These are phyloP conservation scores for Phaeomoniella chlamydospora DNA, from an alignment of 2,329 filamentous ascomycete species.

Conservation along the genomic window DNA sequence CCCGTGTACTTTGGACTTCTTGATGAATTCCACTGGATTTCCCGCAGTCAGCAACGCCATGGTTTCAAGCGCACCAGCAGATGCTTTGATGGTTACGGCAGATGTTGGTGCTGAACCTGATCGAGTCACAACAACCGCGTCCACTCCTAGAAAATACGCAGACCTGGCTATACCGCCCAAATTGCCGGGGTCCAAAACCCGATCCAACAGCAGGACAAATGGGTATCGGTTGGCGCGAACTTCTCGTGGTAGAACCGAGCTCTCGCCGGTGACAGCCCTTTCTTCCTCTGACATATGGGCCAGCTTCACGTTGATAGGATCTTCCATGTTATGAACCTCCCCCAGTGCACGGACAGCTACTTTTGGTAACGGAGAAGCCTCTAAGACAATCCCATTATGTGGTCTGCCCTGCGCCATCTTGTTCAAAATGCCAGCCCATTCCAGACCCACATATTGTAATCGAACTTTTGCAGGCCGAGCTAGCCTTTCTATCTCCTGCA, in stretches of 20 bases:
- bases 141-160: constrained; percentile 79
- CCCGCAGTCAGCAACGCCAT: constrained; percentile 58
- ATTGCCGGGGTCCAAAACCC: constrained; percentile 69
- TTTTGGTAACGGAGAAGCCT: constrained; percentile 69
- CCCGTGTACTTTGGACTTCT: constrained; percentile 50
- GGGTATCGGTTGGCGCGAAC: constrained; percentile 16
- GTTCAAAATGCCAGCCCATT: constrained; percentile 57
- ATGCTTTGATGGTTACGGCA: constrained; percentile 70
- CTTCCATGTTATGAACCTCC: constrained; percentile 27
- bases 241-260: constrained; percentile 5
- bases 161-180: constrained; percentile 79
- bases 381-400: constrained; percentile 81
- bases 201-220: constrained; percentile 27
- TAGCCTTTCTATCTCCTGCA: constrained; percentile 20
- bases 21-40: constrained; percentile 55
- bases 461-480: constrained; percentile 31
- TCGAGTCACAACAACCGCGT: constrained; percentile 64
- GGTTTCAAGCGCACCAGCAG: constrained; percentile 73
- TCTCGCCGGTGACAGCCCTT: constrained; percentile 52
- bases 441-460: constrained; percentile 44
- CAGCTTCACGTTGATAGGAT: constrained; percentile 45
- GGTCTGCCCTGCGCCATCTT: constrained; percentile 71
- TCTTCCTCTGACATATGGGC: constrained; percentile 64
- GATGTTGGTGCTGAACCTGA: constrained; percentile 61
- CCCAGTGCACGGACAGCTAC: constrained; percentile 49